phyloP scores from a whole-genome alignment of 1,284 basidiomycete species.

The Rhodotorula sp. region DNA sequence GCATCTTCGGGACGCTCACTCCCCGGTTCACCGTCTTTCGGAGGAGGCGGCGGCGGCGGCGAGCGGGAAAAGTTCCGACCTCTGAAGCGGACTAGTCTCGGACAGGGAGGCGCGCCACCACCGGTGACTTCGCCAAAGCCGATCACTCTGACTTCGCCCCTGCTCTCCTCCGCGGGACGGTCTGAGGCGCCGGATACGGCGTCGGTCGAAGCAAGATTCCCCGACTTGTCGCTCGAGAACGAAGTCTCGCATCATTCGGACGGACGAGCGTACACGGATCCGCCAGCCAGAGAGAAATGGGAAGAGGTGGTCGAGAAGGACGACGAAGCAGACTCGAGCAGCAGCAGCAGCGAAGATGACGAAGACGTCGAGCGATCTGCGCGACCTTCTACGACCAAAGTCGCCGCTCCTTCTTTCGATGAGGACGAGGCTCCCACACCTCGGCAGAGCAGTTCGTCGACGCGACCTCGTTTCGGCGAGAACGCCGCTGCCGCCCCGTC shows the following conservation, averaged over 20 bases:
- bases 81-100: conserved; percentile 8
- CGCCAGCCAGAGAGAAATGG: conserved; percentile 12
- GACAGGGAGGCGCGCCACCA: not conserved
- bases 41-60: not conserved
- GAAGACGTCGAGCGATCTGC: conserved; percentile 3
- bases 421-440: conserved; percentile 21
- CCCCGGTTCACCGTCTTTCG: not conserved
- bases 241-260: not conserved
- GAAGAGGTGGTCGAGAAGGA: conserved; percentile 36
- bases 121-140: not conserved
- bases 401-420: conserved; percentile 4
- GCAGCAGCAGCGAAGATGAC: conserved; percentile 31
- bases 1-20: not conserved
- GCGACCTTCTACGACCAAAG: not conserved
- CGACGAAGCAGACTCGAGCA: conserved; percentile 35
- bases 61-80: conserved; percentile 39
- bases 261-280: too few species aligned
- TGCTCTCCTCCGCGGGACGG: not conserved
- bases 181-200: not conserved
- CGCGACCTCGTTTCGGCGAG: conserved; percentile 8
- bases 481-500: too few species aligned
- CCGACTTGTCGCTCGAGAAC: conserved; percentile 15
- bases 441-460: not conserved
- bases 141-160: not conserved
- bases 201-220: conserved; percentile 20